A percentile compares a stretch with the other conserved stretches of the same genome.
phyloP scores from a whole-genome alignment of 2,329 filamentous ascomycete species.

The Colletotrichum ledebouriae region DNA sequence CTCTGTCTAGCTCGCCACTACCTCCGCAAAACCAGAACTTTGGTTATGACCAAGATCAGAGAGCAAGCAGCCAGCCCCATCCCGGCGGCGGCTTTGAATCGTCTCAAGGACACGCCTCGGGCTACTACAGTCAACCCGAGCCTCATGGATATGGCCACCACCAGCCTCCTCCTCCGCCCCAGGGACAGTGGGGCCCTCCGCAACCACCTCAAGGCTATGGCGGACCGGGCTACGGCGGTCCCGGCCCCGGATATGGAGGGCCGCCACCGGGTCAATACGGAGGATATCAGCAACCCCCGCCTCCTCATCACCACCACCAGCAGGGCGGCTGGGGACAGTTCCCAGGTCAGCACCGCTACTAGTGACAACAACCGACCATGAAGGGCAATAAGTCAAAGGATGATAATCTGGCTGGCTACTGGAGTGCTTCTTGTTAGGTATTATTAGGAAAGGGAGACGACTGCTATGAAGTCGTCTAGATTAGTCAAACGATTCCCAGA shows the following conservation, averaged over 20 bases:
- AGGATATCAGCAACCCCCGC: slow-evolving; percentile 32
- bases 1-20: slow-evolving; percentile 55
- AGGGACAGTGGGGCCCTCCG: slow-evolving; percentile 43
- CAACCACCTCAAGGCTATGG: slow-evolving; percentile 47
- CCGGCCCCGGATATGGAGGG: slow-evolving; percentile 48
- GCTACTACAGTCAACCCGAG: slow-evolving; percentile 45
- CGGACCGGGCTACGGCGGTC: slow-evolving; percentile 49
- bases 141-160: slow-evolving; percentile 51
- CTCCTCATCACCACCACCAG: slow-evolving; percentile 43
- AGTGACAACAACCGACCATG: neutral
- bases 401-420: too few species aligned
- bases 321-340: slow-evolving; percentile 52
- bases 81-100: slow-evolving; percentile 44
- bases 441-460: too few species aligned
- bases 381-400: too few species aligned
- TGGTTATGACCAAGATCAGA: slow-evolving; percentile 56
- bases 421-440: too few species aligned
- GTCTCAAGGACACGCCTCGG: slow-evolving; percentile 38
- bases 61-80: slow-evolving; percentile 44
- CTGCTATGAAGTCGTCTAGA: too few species aligned
- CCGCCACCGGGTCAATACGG: slow-evolving; percentile 39
- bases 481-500: too few species aligned
- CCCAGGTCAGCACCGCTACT: slow-evolving; percentile 54
- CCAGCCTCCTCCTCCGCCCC: slow-evolving; percentile 46
- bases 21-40: slow-evolving; percentile 52